Evolutionary conservation across 768 basidiomycete species (phyloP).

Genomic region (Auriculariales sp.): DNA sequence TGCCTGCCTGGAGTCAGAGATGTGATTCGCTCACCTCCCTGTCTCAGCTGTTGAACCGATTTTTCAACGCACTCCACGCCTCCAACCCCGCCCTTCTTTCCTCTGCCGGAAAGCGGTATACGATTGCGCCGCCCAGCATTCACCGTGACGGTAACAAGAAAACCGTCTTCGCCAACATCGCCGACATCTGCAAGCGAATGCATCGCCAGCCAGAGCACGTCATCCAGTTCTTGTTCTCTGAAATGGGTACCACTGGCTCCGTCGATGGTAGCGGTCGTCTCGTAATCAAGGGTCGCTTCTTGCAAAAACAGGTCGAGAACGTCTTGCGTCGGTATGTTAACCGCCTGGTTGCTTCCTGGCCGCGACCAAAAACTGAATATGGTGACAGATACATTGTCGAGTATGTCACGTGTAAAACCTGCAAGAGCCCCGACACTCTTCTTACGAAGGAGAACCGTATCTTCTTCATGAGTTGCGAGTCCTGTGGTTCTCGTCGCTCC

Average conservation of each 20-base stretch:
- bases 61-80: constrained; percentile 81
- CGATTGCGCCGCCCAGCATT: constrained; percentile 89
- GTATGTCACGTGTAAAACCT: constrained; percentile 98
- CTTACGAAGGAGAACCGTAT: constrained; percentile 97
- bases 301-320: constrained; percentile 96
- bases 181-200: constrained; percentile 97
- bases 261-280: constrained; percentile 85
- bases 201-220: constrained; percentile 96
- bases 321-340: constrained; percentile 69
- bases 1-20: neutral
- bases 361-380: neutral
- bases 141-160: constrained; percentile 95
- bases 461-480: constrained; percentile 93
- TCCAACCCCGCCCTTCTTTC: constrained; percentile 84
- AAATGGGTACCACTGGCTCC: constrained; percentile 95
- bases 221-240: constrained; percentile 91
- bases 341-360: neutral
- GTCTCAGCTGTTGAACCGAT: constrained; percentile 77
- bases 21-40: neutral
- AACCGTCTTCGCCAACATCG: constrained; percentile 90
- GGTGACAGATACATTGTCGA: constrained; percentile 35
- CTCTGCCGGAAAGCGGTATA: constrained; percentile 85
- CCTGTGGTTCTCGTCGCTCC: constrained; percentile 78
- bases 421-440: constrained; percentile 96
- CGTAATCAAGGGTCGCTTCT: constrained; percentile 96